A percentile compares a stretch with the other conserved stretches of the same genome.
These are phyloP conservation scores for Melastoma malabathricum DNA, from an alignment of 345 rosid genomes.

Conservation along the genomic window DNA sequence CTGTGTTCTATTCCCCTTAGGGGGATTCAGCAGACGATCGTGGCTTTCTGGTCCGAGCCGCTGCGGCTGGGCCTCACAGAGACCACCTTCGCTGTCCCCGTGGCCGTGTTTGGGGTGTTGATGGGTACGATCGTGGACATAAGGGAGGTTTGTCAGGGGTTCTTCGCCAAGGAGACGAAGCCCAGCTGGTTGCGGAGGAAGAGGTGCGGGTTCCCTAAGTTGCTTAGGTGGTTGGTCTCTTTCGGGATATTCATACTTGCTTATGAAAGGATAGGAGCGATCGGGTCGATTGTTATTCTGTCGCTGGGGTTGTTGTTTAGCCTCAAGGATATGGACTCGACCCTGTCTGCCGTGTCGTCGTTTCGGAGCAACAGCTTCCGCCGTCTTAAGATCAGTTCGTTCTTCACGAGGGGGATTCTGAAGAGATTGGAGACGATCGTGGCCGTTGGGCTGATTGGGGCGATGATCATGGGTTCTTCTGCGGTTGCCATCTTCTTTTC, in stretches of 20 bases:
- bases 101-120: constrained; percentile 52
- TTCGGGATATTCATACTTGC: constrained; percentile 74
- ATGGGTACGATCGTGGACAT: constrained; percentile 64
- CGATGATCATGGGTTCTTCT: constrained; percentile 62
- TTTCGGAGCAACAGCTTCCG: constrained; percentile 57
- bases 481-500: constrained; percentile 70
- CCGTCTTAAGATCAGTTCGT: constrained; percentile 39
- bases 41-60: constrained; percentile 77
- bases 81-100: constrained; percentile 75
- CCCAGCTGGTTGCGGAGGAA: constrained; percentile 16
- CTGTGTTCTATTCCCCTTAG: constrained; percentile 83
- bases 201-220: constrained; percentile 54
- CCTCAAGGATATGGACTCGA: constrained; percentile 45
- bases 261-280: constrained; percentile 51
- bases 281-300: constrained; percentile 58
- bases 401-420: constrained; percentile 67
- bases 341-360: constrained; percentile 59
- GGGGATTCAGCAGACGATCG: constrained; percentile 81
- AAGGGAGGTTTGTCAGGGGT: constrained; percentile 42
- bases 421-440: constrained; percentile 59
- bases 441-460: constrained; percentile 76
- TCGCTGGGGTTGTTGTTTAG: constrained; percentile 53
- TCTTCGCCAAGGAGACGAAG: constrained; percentile 44
- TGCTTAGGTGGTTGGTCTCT: constrained; percentile 62
- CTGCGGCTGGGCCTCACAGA: constrained; percentile 77